Percentiles rank a stretch among this genome's conserved stretches.
These are phyloP conservation scores for Neurospora tetrasperma DNA, from an alignment of 495 filamentous ascomycete genomes.

Conservation along the genomic window DNA sequence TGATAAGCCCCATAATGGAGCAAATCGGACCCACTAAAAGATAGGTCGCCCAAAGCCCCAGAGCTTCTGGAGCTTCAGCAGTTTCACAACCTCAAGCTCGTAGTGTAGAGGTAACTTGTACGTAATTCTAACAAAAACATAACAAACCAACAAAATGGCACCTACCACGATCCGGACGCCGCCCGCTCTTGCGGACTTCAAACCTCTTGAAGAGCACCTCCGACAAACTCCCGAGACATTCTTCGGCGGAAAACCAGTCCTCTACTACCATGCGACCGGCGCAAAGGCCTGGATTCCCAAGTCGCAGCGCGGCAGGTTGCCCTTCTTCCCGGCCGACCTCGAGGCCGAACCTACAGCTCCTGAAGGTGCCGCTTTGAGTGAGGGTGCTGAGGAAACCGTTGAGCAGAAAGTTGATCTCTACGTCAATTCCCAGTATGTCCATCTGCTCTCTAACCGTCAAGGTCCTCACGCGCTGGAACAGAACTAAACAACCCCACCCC, in stretches of 20 bases:
- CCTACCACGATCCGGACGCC: slow-evolving; percentile 31
- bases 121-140: slow-evolving; percentile 1
- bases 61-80: slow-evolving; percentile 7
- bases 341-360: slow-evolving; percentile 19
- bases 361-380: slow-evolving; percentile 25
- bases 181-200: slow-evolving; percentile 47
- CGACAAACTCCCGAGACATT: slow-evolving; percentile 78
- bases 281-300: slow-evolving; percentile 48
- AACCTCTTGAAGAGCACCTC: slow-evolving; percentile 66
- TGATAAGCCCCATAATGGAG: slow-evolving; percentile 2
- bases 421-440: slow-evolving; percentile 64
- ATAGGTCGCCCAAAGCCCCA: neutral
- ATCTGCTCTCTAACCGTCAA: neutral
- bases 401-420: slow-evolving; percentile 56
- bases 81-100: slow-evolving; percentile 3
- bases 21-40: slow-evolving; percentile 14
- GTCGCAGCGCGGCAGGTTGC: slow-evolving; percentile 33
- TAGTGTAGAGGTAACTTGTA: neutral
- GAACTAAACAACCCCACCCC: slow-evolving; percentile 12
- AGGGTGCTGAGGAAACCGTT: slow-evolving; percentile 20
- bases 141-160: slow-evolving; percentile 17
- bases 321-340: slow-evolving; percentile 38
- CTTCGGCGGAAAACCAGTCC: slow-evolving; percentile 64
- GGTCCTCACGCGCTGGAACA: neutral
- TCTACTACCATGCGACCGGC: slow-evolving; percentile 59